Percentiles rank a stretch among this genome's conserved stretches.
Evolutionary conservation across 306 rosid species (phyloP).

Genomic region (Dryas drummondii): DNA sequence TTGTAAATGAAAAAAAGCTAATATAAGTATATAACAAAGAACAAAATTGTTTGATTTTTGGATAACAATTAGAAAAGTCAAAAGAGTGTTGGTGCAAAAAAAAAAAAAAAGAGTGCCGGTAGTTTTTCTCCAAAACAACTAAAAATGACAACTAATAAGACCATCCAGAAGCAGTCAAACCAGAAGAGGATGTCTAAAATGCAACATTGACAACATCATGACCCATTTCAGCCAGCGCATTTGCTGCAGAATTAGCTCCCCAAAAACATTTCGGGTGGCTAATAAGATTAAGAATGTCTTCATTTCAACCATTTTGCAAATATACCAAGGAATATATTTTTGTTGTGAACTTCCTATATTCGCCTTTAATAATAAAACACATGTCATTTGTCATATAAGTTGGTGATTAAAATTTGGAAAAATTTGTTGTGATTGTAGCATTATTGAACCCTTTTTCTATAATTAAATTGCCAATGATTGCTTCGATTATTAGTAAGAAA

Average conservation of each 20-base stretch:
- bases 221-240: not conserved
- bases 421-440: too few species aligned
- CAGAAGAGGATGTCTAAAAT: not conserved
- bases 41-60: not conserved
- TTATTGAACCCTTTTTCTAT: too few species aligned
- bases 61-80: not conserved
- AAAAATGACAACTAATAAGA: not conserved
- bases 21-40: too few species aligned
- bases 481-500: too few species aligned
- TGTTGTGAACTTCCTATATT: too few species aligned
- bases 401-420: too few species aligned
- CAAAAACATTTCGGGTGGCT: not conserved
- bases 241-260: not conserved
- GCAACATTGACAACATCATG: not conserved
- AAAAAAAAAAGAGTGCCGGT: not conserved
- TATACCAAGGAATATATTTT: too few species aligned
- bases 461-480: too few species aligned
- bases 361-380: too few species aligned
- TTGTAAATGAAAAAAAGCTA: not conserved
- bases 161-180: not conserved
- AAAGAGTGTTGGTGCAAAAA: not conserved
- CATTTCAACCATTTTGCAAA: too few species aligned
- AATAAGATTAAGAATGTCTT: too few species aligned
- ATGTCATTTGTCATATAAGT: too few species aligned
- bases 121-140: not conserved